These are phyloP conservation scores for Alternaria sp. DNA, from an alignment of 2,329 filamentous ascomycete genomes.

Conservation along the genomic window DNA sequence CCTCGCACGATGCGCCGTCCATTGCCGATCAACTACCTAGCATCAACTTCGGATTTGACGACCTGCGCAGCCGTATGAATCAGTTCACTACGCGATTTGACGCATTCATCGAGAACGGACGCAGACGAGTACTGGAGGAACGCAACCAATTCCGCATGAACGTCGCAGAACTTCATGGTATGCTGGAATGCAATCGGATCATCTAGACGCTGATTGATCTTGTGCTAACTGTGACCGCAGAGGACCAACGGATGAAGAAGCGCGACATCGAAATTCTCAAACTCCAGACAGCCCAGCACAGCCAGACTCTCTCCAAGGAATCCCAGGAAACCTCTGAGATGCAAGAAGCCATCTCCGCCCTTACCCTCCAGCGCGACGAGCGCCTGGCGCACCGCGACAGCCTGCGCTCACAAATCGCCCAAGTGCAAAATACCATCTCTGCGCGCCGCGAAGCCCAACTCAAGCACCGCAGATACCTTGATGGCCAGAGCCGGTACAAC, in stretches of 20 bases:
- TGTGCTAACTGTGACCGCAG: slow-evolving; percentile 57
- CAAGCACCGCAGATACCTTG: slow-evolving; percentile 75
- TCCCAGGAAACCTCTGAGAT: slow-evolving; percentile 74
- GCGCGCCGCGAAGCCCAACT: slow-evolving; percentile 74
- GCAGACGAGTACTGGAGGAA: slow-evolving; percentile 89
- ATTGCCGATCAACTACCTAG: slow-evolving; percentile 82
- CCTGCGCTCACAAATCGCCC: slow-evolving; percentile 65
- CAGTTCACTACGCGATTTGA: slow-evolving; percentile 92
- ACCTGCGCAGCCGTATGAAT: slow-evolving; percentile 92
- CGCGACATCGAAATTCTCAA: slow-evolving; percentile 85
- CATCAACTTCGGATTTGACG: slow-evolving; percentile 95
- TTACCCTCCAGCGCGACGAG: slow-evolving; percentile 64
- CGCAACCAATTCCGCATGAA: slow-evolving; percentile 93
- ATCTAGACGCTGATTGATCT: not conserved
- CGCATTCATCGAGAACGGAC: slow-evolving; percentile 88
- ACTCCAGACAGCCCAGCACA: slow-evolving; percentile 73
- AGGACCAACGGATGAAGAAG: slow-evolving; percentile 90
- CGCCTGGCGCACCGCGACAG: slow-evolving; percentile 64
- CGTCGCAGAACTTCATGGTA: slow-evolving; percentile 88
- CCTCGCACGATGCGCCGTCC: slow-evolving; percentile 67
- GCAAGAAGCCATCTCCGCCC: slow-evolving; percentile 65
- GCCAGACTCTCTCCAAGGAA: slow-evolving; percentile 79
- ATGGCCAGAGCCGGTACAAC: slow-evolving; percentile 86
- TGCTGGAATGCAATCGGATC: slow-evolving; percentile 24
- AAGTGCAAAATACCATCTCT: slow-evolving; percentile 75